phyloP scores from a whole-genome alignment of 768 basidiomycete genomes.

The Galerina sulciceps region DNA sequence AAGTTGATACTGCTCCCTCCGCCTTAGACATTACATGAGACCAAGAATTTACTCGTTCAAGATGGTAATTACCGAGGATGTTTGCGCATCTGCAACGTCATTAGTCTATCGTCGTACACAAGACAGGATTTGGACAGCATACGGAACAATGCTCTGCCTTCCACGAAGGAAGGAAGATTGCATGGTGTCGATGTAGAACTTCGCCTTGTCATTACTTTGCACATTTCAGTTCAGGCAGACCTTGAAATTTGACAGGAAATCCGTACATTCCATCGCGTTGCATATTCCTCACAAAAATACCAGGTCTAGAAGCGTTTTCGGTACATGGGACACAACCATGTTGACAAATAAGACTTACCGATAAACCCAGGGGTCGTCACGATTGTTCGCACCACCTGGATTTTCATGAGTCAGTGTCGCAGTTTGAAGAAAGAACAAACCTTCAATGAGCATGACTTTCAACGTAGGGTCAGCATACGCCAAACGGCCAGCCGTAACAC shows the following conservation, averaged over 20 bases:
- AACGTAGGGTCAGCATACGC: constrained; percentile 74
- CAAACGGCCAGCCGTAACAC: constrained; percentile 70
- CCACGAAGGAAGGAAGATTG: constrained; percentile 63
- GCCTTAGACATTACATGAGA: background rate
- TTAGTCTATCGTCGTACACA: background rate
- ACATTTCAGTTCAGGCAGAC: background rate
- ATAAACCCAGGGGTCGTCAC: constrained; percentile 79
- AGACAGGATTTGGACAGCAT: constrained; percentile 23
- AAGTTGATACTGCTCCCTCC: constrained; percentile 75
- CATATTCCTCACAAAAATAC: constrained; percentile 76
- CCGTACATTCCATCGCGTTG: constrained; percentile 67
- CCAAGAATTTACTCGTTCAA: background rate
- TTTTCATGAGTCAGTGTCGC: background rate
- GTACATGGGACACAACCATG: background rate
- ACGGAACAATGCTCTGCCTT: constrained; percentile 71
- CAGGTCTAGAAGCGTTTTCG: constrained; percentile 43
- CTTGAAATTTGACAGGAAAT: background rate
- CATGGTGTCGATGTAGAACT: constrained; percentile 69
- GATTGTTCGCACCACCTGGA: constrained; percentile 68
- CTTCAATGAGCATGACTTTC: constrained; percentile 79
- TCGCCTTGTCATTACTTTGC: constrained; percentile 71
- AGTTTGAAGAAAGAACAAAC: constrained; percentile 29
- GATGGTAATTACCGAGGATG: constrained; percentile 49
- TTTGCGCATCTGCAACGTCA: constrained; percentile 58
- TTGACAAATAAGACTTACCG: constrained; percentile 32